These are phyloP conservation scores for Penicillium ochrochloron DNA, from an alignment of 495 filamentous ascomycete genomes.

Conservation along the genomic window DNA sequence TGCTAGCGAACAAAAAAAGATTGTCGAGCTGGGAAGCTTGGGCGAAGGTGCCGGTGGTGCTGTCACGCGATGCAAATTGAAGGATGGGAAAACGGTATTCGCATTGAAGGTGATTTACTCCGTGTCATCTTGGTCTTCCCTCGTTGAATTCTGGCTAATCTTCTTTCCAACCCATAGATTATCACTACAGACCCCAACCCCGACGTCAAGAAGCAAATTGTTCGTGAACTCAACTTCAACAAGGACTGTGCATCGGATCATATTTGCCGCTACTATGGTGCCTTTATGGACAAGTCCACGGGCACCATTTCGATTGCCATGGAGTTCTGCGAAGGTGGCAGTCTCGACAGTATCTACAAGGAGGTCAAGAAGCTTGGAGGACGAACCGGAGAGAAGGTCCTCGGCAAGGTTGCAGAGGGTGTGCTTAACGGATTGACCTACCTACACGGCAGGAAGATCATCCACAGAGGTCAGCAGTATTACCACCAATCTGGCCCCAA, in stretches of 20 bases:
- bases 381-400: conserved; percentile 93
- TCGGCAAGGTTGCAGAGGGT: conserved; percentile 97
- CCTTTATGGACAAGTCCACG: conserved; percentile 89
- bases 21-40: conserved; percentile 84
- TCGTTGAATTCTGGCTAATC: conserved; percentile 16
- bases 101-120: conserved; percentile 79
- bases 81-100: conserved; percentile 91
- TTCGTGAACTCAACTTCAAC: conserved; percentile 95
- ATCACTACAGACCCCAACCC: conserved; percentile 98
- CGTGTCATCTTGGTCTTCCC: conserved; percentile 9
- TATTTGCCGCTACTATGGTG: conserved; percentile 96
- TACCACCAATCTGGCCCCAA: not conserved
- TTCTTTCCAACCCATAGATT: conserved; percentile 59
- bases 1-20: conserved; percentile 83
- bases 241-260: conserved; percentile 92
- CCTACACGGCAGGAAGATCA: conserved; percentile 95
- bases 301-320: conserved; percentile 98
- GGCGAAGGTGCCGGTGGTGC: conserved; percentile 96
- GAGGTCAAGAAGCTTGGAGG: conserved; percentile 95
- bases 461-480: conserved; percentile 70
- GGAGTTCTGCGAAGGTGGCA: conserved; percentile 98
- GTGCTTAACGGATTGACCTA: conserved; percentile 94
- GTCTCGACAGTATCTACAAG: conserved; percentile 92
- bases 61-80: conserved; percentile 86
- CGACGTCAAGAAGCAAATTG: conserved; percentile 96